Evolutionary conservation across 176 grass and related monocot species (phyloP).

Genomic region (Secale cereale): DNA sequence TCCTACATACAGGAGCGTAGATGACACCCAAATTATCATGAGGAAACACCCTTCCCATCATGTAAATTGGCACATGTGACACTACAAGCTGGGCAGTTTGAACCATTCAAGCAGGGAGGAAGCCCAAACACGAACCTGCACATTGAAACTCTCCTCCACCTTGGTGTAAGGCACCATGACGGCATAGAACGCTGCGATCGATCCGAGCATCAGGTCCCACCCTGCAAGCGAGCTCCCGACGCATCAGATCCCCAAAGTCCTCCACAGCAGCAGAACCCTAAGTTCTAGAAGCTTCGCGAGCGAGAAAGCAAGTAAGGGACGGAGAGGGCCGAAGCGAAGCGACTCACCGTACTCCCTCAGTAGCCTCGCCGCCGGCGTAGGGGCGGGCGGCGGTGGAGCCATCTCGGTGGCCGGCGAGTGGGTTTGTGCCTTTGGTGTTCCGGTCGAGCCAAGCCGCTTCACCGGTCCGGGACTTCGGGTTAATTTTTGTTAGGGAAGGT

Average conservation of each 20-base stretch:
- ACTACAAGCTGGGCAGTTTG: background rate
- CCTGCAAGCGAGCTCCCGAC: conserved; percentile 35
- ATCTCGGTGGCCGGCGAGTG: conserved; percentile 18
- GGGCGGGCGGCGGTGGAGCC: conserved; percentile 10
- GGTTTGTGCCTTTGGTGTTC: background rate
- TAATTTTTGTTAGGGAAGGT: too few relatives aligned
- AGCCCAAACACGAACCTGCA: conserved; percentile 37
- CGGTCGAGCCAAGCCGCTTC: background rate
- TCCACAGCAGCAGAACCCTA: background rate
- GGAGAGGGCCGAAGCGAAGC: background rate
- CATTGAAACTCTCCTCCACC: conserved; percentile 97
- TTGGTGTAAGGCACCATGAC: conserved; percentile 87
- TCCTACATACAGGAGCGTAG: background rate
- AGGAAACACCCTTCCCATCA: background rate
- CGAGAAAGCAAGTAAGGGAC: background rate
- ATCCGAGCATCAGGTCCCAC: conserved; percentile 85
- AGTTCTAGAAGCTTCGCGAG: background rate
- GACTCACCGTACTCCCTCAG: conserved; percentile 43
- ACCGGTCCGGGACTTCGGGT: background rate
- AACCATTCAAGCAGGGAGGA: background rate
- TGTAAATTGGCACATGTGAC: background rate
- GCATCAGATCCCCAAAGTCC: background rate
- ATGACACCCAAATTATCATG: background rate
- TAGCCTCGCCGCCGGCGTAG: conserved; percentile 25
- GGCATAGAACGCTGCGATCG: conserved; percentile 61